Base-by-base conservation (phyloP, 306 rosid genomes). In the Acmispon strigosus region DNA sequence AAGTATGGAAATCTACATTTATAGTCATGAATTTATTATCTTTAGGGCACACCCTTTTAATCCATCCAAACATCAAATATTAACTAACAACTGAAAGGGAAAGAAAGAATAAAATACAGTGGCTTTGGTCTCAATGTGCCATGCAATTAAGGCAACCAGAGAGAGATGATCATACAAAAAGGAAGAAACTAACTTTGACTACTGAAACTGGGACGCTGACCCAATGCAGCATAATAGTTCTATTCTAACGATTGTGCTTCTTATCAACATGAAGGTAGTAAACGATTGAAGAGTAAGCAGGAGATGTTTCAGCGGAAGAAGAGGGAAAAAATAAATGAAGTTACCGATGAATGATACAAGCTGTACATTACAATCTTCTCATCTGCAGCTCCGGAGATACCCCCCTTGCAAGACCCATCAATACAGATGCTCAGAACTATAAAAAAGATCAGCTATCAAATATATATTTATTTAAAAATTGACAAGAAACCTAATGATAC, bases 301-400 rank as follows among this genome's bases (percentile, higher is more conserved):
- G 24, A 51, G 27, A 42, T 49, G 7, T 47, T 77, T 20, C 54
- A 62, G 22, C 17, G 43, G 62, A 69, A 63, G 58, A 79, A 47
- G 69, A 60, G 36, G 27, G 6, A 32, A 14, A 39, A 24, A 68
- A 9, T 12, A 69, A 75, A 17, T 45, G 19, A 41, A 54, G 67
- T 81, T 90, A 94, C 97, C 96, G 32, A 76, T 76, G 97, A 78
- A 77, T 89, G 88, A 77, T 94, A 97, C 95, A 94, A 75, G 82
- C 85, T 68, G 73, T 72, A 87, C 86, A 86, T 78, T 77, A 89
- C 74, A 80, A 87, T 69, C 81, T 86, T 94, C 80, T 90, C 87
- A 82, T 90, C 97, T 22, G 97, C 96, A 54, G 92, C 87, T 84
- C 97, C 98, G 0, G 92, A 88, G 81, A 94, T 75, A 44, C 96